Conservation (phyloP, 305 asterid species). For the Fraxinus platypoda region DNA sequence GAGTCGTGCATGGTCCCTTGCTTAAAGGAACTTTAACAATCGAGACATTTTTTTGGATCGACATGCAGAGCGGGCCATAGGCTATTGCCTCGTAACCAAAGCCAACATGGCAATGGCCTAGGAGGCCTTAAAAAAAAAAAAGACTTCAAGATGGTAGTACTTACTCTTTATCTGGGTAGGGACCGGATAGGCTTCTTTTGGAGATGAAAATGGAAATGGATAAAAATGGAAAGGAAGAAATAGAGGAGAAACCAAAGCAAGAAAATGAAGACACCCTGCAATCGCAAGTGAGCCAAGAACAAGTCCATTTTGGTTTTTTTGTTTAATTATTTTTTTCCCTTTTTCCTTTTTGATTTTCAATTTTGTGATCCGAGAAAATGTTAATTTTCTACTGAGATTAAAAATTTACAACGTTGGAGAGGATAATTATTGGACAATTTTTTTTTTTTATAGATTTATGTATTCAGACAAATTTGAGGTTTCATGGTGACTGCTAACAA, state of each 20-base stretch:
- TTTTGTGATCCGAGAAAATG: neutral
- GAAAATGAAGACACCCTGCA: constrained; percentile 5
- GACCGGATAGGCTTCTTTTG: neutral
- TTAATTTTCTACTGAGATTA: neutral
- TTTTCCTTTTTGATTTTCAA: no score
- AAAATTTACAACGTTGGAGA: neutral
- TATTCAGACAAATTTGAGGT: neutral
- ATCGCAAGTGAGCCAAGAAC: constrained; percentile 11
- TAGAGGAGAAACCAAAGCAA: neutral
- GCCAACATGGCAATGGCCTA: neutral
- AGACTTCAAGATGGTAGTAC: neutral
- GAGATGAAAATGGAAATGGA: neutral
- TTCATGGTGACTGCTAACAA: constrained; percentile 44
- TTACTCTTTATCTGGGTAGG: neutral
- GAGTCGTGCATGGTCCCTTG: neutral
- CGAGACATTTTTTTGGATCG: no score
- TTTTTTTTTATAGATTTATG: no score
- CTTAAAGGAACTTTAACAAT: no score
- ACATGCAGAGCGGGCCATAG: neutral
- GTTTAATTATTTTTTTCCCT: no score
- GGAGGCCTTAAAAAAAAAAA: neutral
- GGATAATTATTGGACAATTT: neutral
- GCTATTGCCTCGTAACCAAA: no score
- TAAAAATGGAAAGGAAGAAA: no score
- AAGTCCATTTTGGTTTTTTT: neutral